Base-by-base conservation (phyloP, 768 basidiomycete species). In the Lactarius akahatsu region DNA sequence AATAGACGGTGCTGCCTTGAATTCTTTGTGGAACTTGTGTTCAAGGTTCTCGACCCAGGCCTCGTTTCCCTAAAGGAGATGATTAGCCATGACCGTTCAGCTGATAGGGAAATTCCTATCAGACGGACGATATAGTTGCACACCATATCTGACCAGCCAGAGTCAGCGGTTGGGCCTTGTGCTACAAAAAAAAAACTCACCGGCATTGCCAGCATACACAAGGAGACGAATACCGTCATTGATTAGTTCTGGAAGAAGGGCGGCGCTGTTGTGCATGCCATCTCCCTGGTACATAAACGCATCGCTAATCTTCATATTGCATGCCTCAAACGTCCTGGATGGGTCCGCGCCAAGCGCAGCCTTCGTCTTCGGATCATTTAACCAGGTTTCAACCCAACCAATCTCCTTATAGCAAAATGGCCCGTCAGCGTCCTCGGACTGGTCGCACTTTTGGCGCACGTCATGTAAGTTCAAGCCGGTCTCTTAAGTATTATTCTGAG, bases 161-260 rank as follows among this genome's bases (percentile, higher is more conserved):
- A 59, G 47, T 59, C 50, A 40, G 28, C n/a, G 59, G 7, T 30
- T 13, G 18, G 5, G 28, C 40, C 2, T 26, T 50, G 13, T n/a
- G 23, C 28, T 34, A 34, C 26, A 36, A n/a, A 45, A 28, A 30
- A 30, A 38, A 43, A 28, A 69, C 64, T 2, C 10, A 70, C 70
- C 93, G 82, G 91, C 90, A 69, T 90, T 89, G 23, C 91, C 95
- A 65, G 95, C 94, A 73, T 97, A 98, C 52, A 98, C 86, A 36
- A 98, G 78, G 54, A 99, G 77, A 62, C 92, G 80, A 43, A 99
- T 81, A 6, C 94, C 96, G 45, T 87, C 85, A 59, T 94, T 83
- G 55, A 99, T 79, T 43, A 99, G 81, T 52, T 90, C 87, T 2
- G 92, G 89, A 10, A 98, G 80, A 11, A 97, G 81, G 38, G 78